Evolutionary conservation across 2,329 filamentous ascomycete species (phyloP).

Genomic region (Emericellopsis atlantica): DNA sequence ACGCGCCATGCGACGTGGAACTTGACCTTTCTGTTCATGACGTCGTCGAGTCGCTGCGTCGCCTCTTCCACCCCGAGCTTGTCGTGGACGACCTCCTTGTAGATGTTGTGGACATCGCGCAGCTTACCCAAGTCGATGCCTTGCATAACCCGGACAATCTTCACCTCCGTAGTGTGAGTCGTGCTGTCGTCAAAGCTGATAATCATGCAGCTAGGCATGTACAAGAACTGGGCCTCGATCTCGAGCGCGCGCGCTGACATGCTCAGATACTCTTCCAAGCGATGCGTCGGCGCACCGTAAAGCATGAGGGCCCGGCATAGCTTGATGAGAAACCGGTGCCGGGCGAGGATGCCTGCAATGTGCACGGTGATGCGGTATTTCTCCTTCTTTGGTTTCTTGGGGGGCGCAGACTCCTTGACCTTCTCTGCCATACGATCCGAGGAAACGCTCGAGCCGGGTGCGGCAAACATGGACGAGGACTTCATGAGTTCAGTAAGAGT

Average conservation of each 20-base stretch:
- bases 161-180: conserved; percentile 70
- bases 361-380: conserved; percentile 37
- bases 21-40: conserved; percentile 31
- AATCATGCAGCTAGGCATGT: conserved; percentile 88
- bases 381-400: conserved; percentile 22
- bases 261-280: conserved; percentile 81
- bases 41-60: conserved; percentile 44
- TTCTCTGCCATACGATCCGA: conserved; percentile 31
- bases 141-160: conserved; percentile 55
- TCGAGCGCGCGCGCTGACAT: conserved; percentile 84
- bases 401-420: conserved; percentile 21
- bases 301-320: conserved; percentile 80
- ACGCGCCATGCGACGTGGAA: conserved; percentile 43
- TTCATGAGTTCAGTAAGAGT: conserved; percentile 39
- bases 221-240: conserved; percentile 81
- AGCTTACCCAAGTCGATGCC: conserved; percentile 64
- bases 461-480: conserved; percentile 38
- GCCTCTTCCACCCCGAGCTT: conserved; percentile 61
- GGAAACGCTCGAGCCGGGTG: conserved; percentile 29
- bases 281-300: conserved; percentile 83
- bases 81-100: conserved; percentile 74
- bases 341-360: conserved; percentile 57
- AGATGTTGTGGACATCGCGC: conserved; percentile 62
- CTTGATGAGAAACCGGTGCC: conserved; percentile 73
- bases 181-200: conserved; percentile 71